phyloP scores from a whole-genome alignment of 805 yeast species.

The Lipomyces lipofer region DNA sequence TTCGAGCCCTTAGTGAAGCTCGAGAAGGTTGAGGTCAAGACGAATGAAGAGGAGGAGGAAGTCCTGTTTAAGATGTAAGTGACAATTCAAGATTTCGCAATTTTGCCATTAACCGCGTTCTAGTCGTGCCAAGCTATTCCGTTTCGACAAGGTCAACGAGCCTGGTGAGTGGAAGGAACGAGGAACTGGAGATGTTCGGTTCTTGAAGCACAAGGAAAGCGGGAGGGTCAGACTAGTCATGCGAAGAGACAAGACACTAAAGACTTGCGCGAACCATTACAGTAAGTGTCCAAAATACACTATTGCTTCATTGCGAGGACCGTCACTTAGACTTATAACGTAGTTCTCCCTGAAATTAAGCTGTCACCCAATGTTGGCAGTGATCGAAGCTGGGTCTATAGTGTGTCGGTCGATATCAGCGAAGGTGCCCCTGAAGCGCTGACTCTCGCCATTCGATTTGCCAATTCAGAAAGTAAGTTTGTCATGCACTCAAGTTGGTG shows the following conservation, averaged over 20 bases:
- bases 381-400: conserved; percentile 98
- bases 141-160: conserved; percentile 57
- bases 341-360: conserved; percentile 34
- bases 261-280: conserved; percentile 96
- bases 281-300: conserved; percentile 43
- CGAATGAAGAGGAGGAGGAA: conserved; percentile 90
- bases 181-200: conserved; percentile 98
- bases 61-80: conserved; percentile 67
- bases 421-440: conserved; percentile 96
- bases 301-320: not conserved
- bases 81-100: not conserved
- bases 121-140: conserved; percentile 85
- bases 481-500: not conserved
- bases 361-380: conserved; percentile 93
- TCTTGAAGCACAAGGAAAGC: conserved; percentile 81
- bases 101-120: conserved; percentile 1
- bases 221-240: conserved; percentile 86
- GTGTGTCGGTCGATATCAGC: conserved; percentile 88
- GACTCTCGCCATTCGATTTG: conserved; percentile 93
- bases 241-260: conserved; percentile 99
- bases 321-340: not conserved
- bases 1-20: conserved; percentile 95
- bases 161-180: conserved; percentile 98
- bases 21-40: conserved; percentile 94
- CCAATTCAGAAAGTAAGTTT: conserved; percentile 43